A percentile compares a stretch with the other conserved stretches of the same genome.
These are phyloP conservation scores for Pyricularia grisea DNA, from an alignment of 2,329 filamentous ascomycete genomes.

Conservation along the genomic window DNA sequence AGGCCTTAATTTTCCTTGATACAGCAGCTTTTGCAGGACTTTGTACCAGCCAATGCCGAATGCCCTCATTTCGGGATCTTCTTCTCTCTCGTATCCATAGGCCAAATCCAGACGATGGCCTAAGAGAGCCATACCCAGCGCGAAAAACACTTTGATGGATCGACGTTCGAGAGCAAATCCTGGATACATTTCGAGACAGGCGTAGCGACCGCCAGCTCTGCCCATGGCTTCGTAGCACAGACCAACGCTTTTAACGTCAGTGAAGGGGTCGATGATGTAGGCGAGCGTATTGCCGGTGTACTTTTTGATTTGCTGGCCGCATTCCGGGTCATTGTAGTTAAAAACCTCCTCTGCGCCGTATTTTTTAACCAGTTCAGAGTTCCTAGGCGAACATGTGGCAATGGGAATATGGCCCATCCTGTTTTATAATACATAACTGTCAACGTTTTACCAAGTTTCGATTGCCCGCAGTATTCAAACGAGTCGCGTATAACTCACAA, in stretches of 20 bases:
- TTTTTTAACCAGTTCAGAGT: conserved; percentile 34
- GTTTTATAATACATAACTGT: too few species aligned
- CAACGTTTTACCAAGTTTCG: too few species aligned
- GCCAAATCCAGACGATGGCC: background rate
- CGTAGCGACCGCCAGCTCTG: conserved; percentile 13
- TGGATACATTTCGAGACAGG: conserved; percentile 8
- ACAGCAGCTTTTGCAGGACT: background rate
- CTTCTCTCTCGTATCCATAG: background rate
- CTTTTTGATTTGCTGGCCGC: conserved; percentile 29
- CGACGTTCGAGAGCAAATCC: conserved; percentile 5
- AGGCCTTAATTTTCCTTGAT: background rate
- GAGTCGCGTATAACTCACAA: background rate
- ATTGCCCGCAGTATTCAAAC: background rate
- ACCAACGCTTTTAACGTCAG: conserved; percentile 22
- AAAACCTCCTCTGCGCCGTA: conserved; percentile 38
- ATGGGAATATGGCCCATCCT: conserved; percentile 1
- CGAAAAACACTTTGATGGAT: conserved; percentile 6
- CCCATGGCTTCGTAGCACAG: conserved; percentile 29
- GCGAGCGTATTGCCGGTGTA: conserved; percentile 31
- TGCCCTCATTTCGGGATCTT: background rate
- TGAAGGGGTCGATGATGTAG: conserved; percentile 39
- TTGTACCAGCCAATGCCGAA: background rate
- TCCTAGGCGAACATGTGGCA: conserved; percentile 26
- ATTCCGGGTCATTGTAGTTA: conserved; percentile 24
- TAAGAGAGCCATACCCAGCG: background rate